Conservation (phyloP, 176 grass and related monocot species). For the Aegilops sharonensis region DNA sequence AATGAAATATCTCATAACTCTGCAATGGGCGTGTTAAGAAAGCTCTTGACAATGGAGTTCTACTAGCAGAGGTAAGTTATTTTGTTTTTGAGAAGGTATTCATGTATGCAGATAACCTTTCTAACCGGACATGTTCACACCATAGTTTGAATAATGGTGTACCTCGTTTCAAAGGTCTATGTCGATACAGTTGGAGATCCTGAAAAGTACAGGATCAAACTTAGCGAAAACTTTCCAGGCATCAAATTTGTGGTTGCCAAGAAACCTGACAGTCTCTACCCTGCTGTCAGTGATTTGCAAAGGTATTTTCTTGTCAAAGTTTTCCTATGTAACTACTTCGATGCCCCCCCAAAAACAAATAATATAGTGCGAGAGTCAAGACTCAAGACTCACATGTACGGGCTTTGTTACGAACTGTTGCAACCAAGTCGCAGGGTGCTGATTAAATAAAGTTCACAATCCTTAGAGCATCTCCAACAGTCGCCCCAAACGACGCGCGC, state of each 20-base stretch:
- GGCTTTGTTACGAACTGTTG: background rate
- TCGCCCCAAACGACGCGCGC: too few species aligned
- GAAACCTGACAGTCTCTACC: slow-evolving; percentile 85
- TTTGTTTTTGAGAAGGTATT: slow-evolving; percentile 8
- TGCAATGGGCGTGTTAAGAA: slow-evolving; percentile 74
- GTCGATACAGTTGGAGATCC: slow-evolving; percentile 85
- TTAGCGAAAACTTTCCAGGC: slow-evolving; percentile 66
- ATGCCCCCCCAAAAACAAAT: background rate
- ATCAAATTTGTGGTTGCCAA: slow-evolving; percentile 93
- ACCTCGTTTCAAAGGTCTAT: slow-evolving; percentile 56
- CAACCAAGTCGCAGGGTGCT: background rate
- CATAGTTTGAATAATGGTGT: background rate
- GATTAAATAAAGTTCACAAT: too few species aligned
- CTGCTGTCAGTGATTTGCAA: slow-evolving; percentile 86
- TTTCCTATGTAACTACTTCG: background rate
- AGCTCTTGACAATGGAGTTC: slow-evolving; percentile 61
- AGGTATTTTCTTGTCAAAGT: slow-evolving; percentile 43
- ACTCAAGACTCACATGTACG: background rate
- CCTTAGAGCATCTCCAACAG: too few species aligned
- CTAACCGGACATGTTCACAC: background rate
- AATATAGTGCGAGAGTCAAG: background rate
- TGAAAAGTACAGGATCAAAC: slow-evolving; percentile 85
- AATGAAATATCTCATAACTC: slow-evolving; percentile 96
- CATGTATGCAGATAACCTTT: background rate
- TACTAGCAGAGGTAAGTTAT: slow-evolving; percentile 66